Evolutionary conservation across 2,329 filamentous ascomycete genomes (phyloP).

Genomic region (Chrysosphaeria jannelii): DNA sequence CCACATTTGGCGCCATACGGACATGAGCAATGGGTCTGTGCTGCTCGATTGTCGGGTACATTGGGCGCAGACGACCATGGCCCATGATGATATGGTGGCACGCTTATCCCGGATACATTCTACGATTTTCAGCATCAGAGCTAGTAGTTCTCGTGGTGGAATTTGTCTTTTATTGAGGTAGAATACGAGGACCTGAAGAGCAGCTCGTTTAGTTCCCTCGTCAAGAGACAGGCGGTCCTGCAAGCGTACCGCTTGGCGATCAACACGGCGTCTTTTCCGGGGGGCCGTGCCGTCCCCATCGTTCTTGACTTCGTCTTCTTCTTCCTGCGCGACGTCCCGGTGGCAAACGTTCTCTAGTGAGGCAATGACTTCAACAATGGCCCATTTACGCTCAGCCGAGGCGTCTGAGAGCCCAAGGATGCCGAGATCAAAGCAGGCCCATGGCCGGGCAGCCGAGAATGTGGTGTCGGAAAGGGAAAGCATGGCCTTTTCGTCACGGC

Average conservation of each 20-base stretch:
- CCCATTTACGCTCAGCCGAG: constrained; percentile 28
- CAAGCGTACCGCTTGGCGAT: too few relatives aligned
- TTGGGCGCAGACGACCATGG: constrained; percentile 57
- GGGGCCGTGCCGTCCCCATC: too few relatives aligned
- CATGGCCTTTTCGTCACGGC: constrained; percentile 35
- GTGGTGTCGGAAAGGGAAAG: constrained; percentile 52
- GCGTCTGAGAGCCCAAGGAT: constrained; percentile 21
- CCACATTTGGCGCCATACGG: constrained; percentile 45
- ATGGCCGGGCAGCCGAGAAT: constrained; percentile 19
- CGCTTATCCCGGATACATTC: constrained; percentile 39
- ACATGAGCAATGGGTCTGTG: constrained; percentile 11
- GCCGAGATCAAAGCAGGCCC: constrained; percentile 15
- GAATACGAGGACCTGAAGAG: constrained; percentile 27
- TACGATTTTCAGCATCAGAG: constrained; percentile 25
- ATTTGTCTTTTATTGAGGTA: constrained; percentile 17
- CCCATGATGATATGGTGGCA: constrained; percentile 39
- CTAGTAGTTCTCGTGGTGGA: constrained; percentile 18
- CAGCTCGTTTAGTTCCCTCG: constrained; percentile 15
- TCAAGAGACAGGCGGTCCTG: constrained; percentile 16
- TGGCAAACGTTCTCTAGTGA: constrained; percentile 20
- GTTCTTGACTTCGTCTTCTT: constrained; percentile 12
- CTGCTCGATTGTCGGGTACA: constrained; percentile 15
- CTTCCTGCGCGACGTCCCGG: constrained; percentile 4
- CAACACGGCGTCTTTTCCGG: constrained; percentile 19
- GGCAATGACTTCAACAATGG: constrained; percentile 24